A percentile compares a stretch with the other conserved stretches of the same genome.
Evolutionary conservation across 768 basidiomycete genomes (phyloP).

Genomic region (Amanita pallidorosea): DNA sequence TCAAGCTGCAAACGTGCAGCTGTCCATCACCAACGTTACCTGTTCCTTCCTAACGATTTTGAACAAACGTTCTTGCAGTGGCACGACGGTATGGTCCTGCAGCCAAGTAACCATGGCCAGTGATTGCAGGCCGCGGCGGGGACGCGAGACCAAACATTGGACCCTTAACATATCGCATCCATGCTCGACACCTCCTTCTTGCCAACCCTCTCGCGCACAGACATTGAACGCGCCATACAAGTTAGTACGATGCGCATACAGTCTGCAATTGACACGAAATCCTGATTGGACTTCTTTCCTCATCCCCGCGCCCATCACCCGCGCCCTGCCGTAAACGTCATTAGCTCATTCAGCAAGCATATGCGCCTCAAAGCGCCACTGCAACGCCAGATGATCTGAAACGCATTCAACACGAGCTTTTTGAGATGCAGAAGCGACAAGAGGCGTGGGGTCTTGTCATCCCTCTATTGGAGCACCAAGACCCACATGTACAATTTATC

Average conservation of each 20-base stretch:
- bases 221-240: conserved; percentile 49
- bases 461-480: conserved; percentile 59
- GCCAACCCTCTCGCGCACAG: conserved; percentile 38
- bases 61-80: too few species aligned
- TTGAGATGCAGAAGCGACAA: conserved; percentile 63
- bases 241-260: conserved; percentile 28
- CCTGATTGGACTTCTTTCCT: conserved; percentile 8
- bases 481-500: conserved; percentile 87
- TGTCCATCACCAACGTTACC: too few species aligned
- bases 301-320: conserved; percentile 5
- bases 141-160: background rate
- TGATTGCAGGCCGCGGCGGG: too few species aligned
- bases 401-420: conserved; percentile 59
- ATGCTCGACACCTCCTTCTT: conserved; percentile 33
- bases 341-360: conserved; percentile 63
- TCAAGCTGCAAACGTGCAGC: too few species aligned
- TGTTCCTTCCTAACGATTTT: too few species aligned
- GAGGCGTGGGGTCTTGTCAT: conserved; percentile 82
- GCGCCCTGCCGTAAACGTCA: background rate
- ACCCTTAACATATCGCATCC: background rate
- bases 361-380: conserved; percentile 35
- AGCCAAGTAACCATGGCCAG: too few species aligned
- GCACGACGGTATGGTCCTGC: too few species aligned
- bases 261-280: conserved; percentile 4
- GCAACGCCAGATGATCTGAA: conserved; percentile 50